phyloP scores from a whole-genome alignment of 2,329 filamentous ascomycete genomes.

The Colletotrichum gigasporum region DNA sequence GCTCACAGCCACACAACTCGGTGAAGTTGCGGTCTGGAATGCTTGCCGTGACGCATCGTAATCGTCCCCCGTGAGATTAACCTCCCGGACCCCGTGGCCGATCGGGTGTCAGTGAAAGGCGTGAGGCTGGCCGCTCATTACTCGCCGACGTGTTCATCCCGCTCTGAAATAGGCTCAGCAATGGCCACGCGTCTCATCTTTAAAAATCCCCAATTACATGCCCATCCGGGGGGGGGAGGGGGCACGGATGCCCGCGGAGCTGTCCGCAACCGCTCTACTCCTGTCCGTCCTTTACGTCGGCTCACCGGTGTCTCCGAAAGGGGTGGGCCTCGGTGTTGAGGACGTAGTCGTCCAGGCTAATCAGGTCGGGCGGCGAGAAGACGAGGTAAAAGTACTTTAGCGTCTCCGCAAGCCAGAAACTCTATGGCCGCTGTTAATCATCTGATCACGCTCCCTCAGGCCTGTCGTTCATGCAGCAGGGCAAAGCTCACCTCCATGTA shows the following conservation, averaged over 20 bases:
- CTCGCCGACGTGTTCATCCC: neutral
- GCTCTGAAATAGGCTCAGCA: too few relatives aligned
- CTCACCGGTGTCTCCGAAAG: slow-evolving; percentile 35
- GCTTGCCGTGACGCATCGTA: too few relatives aligned
- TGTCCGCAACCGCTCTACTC: neutral
- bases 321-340: slow-evolving; percentile 65
- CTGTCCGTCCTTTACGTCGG: neutral
- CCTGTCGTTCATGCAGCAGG: neutral
- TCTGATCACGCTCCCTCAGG: neutral
- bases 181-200: neutral
- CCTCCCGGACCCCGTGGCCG: too few relatives aligned
- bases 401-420: slow-evolving; percentile 79
- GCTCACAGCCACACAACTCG: too few relatives aligned
- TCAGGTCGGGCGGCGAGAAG: slow-evolving; percentile 69
- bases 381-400: slow-evolving; percentile 81
- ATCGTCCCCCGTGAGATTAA: too few relatives aligned
- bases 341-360: slow-evolving; percentile 75
- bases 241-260: neutral
- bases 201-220: too few relatives aligned
- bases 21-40: too few relatives aligned
- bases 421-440: slow-evolving; percentile 53
- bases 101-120: too few relatives aligned
- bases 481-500: slow-evolving; percentile 42
- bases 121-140: too few relatives aligned
- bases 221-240: too few relatives aligned